Base-by-base conservation (phyloP, 1,284 basidiomycete genomes). In the Cutaneotrichosporon cyanovorans region DNA sequence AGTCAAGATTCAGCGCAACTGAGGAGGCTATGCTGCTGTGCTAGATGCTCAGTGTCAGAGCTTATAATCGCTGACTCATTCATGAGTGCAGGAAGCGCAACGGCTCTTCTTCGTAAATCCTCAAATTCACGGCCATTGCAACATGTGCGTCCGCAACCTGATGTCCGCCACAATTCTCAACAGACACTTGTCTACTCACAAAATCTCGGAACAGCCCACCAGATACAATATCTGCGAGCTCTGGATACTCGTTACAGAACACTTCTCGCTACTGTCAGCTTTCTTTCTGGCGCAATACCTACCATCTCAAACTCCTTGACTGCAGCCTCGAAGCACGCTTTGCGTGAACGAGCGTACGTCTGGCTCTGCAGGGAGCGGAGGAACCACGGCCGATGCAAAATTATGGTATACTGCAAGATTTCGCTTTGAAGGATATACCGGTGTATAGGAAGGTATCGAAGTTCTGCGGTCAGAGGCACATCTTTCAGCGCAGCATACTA, bases 401-500 rank as follows among this genome's bases (percentile, higher is more conserved):
- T 67, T 31, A 72, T 69, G 6, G 49, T 60, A 37, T 62, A 67
- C 38, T 68, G 63, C 32, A 67, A 33, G 12, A 72, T 67, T 47
- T 72, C 69, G 1, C 66, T 67, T 35, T 68, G 65, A n/a, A 72
- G 62, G 45, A 68, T 69, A 36, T 67, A 68, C 32, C 69, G 49
- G 37, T 72, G 68, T 14, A 66, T 51, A 4, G 65, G 59, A 11
- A 72, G 54, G 41, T 59, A 69, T 55, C 58, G 60, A 18, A 61
- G 43, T 37, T 59, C 64, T 37, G 43, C 7, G 23, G 41, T 38
- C 45, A 33, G 32, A 34, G n/a, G 7, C n/a, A n/a, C 30, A 40
- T 30, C 16, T 7, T 33, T 14, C 8, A 36, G 12, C 14, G 19
- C 10, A 10, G n/a, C n/a, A 19, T 15, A 6, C 18, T 12, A 57